Conservation (phyloP, 148 eudicot species). For the Rheum nobile region DNA sequence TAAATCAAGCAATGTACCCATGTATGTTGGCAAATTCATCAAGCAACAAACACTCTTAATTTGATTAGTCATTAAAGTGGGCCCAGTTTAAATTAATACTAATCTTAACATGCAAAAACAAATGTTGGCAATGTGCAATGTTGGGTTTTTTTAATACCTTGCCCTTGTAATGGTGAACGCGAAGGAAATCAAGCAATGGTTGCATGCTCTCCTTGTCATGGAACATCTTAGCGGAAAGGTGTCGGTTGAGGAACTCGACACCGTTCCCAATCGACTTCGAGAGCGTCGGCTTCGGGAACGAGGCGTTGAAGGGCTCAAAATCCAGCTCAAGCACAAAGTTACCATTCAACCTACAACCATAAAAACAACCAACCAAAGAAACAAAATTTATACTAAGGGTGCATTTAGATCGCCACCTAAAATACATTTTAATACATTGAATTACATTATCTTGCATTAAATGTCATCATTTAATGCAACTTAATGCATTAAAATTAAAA, state of each 20-base stretch:
- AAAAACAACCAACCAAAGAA: neutral
- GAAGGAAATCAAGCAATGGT: slow-evolving; percentile 84
- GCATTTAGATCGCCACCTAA: too few relatives aligned
- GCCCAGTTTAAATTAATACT: neutral
- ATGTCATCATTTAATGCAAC: too few relatives aligned
- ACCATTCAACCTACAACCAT: slow-evolving; percentile 40
- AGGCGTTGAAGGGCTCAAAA: slow-evolving; percentile 86
- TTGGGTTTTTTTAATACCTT: slow-evolving; percentile 28
- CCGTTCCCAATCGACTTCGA: slow-evolving; percentile 96
- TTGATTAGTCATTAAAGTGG: neutral
- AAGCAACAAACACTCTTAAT: neutral
- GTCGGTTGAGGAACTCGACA: slow-evolving; percentile 93
- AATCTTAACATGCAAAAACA: neutral
- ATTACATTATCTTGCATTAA: too few relatives aligned
- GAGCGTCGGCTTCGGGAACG: slow-evolving; percentile 83
- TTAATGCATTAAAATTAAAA: too few relatives aligned
- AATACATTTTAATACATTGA: too few relatives aligned
- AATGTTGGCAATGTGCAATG: neutral
- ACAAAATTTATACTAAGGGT: too few relatives aligned
- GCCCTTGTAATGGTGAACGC: slow-evolving; percentile 80
- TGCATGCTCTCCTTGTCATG: slow-evolving; percentile 96
- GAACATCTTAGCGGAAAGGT: slow-evolving; percentile 97
- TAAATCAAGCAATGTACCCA: neutral
- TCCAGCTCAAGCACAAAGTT: slow-evolving; percentile 94
- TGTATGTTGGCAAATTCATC: neutral